Conservation (phyloP, 2,329 filamentous ascomycete genomes). For the Sclerotinia borealis region DNA sequence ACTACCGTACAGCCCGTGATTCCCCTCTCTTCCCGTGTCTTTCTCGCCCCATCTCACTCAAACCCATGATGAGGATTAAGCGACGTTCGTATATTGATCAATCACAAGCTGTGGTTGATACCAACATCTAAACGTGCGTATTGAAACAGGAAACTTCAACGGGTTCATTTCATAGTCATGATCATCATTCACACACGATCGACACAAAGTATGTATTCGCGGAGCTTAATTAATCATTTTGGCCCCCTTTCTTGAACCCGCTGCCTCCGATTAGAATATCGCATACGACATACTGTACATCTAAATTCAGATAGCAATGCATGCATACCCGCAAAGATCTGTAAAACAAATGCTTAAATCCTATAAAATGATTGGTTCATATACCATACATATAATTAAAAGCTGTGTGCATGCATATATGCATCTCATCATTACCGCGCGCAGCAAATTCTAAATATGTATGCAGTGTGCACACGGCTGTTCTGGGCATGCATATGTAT, state of each 20-base stretch:
- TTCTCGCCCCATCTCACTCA: background rate
- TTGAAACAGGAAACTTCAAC: background rate
- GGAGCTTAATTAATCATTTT: background rate
- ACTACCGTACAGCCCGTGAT: background rate
- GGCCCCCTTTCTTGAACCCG: background rate
- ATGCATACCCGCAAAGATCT: conserved; percentile 5
- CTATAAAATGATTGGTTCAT: background rate
- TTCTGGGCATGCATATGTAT: background rate
- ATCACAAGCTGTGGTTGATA: background rate
- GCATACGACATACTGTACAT: background rate
- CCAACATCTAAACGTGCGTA: background rate
- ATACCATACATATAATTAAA: background rate
- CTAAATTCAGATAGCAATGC: conserved; percentile 4
- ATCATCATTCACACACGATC: background rate
- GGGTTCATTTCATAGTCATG: background rate
- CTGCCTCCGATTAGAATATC: background rate
- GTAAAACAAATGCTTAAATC: background rate
- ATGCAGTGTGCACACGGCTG: conserved; percentile 1
- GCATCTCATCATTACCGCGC: background rate
- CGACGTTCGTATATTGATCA: conserved; percentile 6
- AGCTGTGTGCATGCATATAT: conserved; percentile 4
- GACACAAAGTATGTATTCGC: background rate
- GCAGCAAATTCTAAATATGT: background rate
- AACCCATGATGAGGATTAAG: background rate
- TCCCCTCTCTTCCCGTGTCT: background rate